A percentile compares a stretch with the other conserved stretches of the same genome.
phyloP scores from a whole-genome alignment of 352 stramenopile genomes.

The Pythium rhizo-oryzae region DNA sequence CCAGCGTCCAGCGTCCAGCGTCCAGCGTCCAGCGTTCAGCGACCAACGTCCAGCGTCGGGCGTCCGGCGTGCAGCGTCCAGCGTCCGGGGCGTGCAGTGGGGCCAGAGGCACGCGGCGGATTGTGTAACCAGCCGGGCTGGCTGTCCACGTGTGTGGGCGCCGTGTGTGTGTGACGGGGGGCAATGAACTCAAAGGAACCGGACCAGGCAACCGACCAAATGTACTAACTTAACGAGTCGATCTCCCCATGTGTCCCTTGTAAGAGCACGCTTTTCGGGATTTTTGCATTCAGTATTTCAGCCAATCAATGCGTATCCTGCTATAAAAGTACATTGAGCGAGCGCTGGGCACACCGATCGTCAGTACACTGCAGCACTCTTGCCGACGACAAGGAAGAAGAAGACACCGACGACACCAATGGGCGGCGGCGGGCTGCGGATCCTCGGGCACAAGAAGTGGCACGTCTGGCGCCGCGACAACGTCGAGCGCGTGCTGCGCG shows the following conservation, averaged over 20 bases:
- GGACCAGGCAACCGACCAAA: too few relatives aligned
- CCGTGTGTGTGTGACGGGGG: too few relatives aligned
- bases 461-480: slow-evolving; percentile 87
- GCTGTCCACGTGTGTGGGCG: too few relatives aligned
- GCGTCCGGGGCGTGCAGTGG: too few relatives aligned
- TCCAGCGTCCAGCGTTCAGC: too few relatives aligned
- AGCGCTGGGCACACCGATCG: background rate
- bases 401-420: slow-evolving; percentile 23
- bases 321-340: background rate
- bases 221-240: background rate
- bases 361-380: background rate
- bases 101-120: background rate
- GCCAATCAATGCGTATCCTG: background rate
- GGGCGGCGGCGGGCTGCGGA: slow-evolving; percentile 35
- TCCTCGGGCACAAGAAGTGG: slow-evolving; percentile 71
- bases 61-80: too few relatives aligned
- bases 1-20: too few relatives aligned
- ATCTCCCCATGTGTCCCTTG: background rate
- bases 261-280: background rate
- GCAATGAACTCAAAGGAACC: too few relatives aligned
- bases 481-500: slow-evolving; percentile 72
- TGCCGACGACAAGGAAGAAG: too few relatives aligned
- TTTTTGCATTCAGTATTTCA: background rate
- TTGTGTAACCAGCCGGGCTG: background rate
- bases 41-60: too few relatives aligned